Evolutionary conservation across 192 early-diverging fungal species (phyloP).

Genomic region (Coemansia sp.): DNA sequence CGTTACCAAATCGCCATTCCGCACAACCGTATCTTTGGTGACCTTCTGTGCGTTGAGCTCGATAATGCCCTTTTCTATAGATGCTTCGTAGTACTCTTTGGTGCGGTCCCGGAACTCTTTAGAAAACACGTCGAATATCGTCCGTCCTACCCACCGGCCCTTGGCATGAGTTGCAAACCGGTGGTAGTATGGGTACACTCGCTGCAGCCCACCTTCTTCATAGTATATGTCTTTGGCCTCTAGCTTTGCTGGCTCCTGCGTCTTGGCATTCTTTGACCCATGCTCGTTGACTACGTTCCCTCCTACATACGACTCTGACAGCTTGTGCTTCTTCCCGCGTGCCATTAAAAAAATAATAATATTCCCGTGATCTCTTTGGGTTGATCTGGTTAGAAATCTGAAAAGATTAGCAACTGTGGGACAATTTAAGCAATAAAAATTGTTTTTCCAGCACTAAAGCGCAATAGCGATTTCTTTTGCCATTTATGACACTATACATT

Average conservation of each 20-base stretch:
- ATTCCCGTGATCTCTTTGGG: no score
- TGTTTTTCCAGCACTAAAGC: not conserved
- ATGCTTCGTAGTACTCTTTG: slow-evolving; percentile 73
- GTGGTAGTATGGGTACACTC: slow-evolving; percentile 80
- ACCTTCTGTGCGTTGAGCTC: slow-evolving; percentile 69
- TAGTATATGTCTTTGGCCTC: slow-evolving; percentile 26
- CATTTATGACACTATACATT: no score
- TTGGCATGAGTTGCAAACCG: slow-evolving; percentile 81
- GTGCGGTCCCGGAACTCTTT: slow-evolving; percentile 87
- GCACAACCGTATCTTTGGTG: slow-evolving; percentile 59
- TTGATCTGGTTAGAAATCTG: no score
- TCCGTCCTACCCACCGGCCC: slow-evolving; percentile 80
- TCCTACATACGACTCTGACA: slow-evolving; percentile 19
- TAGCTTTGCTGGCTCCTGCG: slow-evolving; percentile 3
- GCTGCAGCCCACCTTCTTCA: slow-evolving; percentile 25
- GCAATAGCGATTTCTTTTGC: no score
- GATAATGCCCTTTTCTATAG: slow-evolving; percentile 81
- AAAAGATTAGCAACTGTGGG: slow-evolving; percentile 1
- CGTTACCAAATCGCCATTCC: slow-evolving; percentile 75
- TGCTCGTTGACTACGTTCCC: slow-evolving; percentile 10
- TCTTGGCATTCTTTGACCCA: slow-evolving; percentile 8
- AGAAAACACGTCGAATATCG: slow-evolving; percentile 76
- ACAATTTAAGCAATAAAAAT: not conserved
- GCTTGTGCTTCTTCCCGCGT: slow-evolving; percentile 20
- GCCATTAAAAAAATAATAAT: slow-evolving; percentile 4